Conservation (phyloP, 2,329 filamentous ascomycete genomes). For the Fusarium buharicum region DNA sequence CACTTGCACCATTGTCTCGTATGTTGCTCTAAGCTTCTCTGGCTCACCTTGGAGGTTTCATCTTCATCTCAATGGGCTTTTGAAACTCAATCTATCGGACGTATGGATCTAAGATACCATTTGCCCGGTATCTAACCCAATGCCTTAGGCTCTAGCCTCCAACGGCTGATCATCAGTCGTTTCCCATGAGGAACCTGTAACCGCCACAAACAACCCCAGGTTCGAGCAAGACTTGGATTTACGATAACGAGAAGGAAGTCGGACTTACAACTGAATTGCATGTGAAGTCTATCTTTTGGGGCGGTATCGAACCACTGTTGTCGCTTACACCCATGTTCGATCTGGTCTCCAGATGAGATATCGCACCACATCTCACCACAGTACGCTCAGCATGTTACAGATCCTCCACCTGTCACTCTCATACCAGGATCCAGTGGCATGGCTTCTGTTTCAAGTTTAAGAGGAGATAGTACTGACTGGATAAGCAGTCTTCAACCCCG, state of each 20-base stretch:
- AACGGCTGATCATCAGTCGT: slow-evolving; percentile 9
- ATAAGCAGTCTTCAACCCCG: slow-evolving; percentile 12
- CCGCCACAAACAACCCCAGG: slow-evolving; percentile 9
- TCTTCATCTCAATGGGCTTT: slow-evolving; percentile 34
- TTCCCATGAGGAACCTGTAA: slow-evolving; percentile 5
- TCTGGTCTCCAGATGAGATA: slow-evolving; percentile 33
- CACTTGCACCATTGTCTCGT: slow-evolving; percentile 31
- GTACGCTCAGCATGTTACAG: slow-evolving; percentile 20
- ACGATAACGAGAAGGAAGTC: slow-evolving; percentile 1
- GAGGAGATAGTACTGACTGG: slow-evolving; percentile 12
- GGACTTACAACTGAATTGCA: slow-evolving; percentile 7
- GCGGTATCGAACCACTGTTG: slow-evolving; percentile 39
- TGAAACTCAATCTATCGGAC: slow-evolving; percentile 20
- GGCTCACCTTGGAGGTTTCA: slow-evolving; percentile 37
- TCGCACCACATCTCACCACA: slow-evolving; percentile 40
- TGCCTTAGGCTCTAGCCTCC: slow-evolving; percentile 5
- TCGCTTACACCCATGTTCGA: slow-evolving; percentile 31
- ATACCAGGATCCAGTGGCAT: slow-evolving; percentile 11
- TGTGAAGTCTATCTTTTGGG: slow-evolving; percentile 9
- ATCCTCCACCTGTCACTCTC: slow-evolving; percentile 27
- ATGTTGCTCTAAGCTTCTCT: slow-evolving; percentile 22
- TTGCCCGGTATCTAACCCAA: slow-evolving; percentile 22
- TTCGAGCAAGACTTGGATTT: slow-evolving; percentile 1
- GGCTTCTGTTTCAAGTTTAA: slow-evolving; percentile 37
- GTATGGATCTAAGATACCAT: slow-evolving; percentile 28